A percentile compares a stretch with the other conserved stretches of the same genome.
These are phyloP conservation scores for Globisporangium rhizosaccharum DNA, from an alignment of 352 stramenopile genomes.

Conservation along the genomic window DNA sequence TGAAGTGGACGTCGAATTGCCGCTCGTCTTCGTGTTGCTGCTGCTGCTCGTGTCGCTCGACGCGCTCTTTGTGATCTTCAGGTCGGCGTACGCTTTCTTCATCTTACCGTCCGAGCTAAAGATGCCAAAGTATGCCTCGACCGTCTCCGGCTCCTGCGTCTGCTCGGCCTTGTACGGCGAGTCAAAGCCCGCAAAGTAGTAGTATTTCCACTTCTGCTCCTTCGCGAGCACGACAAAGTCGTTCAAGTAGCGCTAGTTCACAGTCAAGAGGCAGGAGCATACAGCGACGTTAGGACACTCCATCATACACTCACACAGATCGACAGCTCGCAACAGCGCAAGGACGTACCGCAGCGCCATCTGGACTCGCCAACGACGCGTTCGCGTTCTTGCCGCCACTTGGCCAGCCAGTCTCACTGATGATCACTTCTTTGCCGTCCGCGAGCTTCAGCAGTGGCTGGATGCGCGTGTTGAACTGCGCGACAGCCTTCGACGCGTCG, in stretches of 20 bases:
- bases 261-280: background rate
- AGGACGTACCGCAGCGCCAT: conserved; percentile 42
- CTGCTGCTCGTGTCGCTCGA: conserved; percentile 20
- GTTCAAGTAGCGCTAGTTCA: conserved; percentile 54
- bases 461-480: conserved; percentile 73
- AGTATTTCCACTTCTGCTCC: conserved; percentile 75
- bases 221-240: conserved; percentile 70
- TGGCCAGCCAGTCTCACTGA: conserved; percentile 81
- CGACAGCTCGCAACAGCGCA: background rate
- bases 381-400: conserved; percentile 56
- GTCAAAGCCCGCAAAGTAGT: conserved; percentile 85
- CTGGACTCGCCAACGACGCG: conserved; percentile 47
- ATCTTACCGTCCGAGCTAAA: conserved; percentile 57
- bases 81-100: conserved; percentile 53
- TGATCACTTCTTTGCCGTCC: conserved; percentile 67
- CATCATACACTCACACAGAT: background rate
- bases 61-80: conserved; percentile 43
- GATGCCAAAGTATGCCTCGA: conserved; percentile 78
- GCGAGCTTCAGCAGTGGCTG: conserved; percentile 60
- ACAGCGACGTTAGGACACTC: background rate
- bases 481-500: conserved; percentile 40
- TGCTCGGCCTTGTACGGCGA: conserved; percentile 72
- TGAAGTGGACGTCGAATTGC: conserved; percentile 4
- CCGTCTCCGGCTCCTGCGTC: conserved; percentile 35
- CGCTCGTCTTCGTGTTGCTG: conserved; percentile 15